Evolutionary conservation across 306 rosid species (phyloP), one percentile per base, ranked within the genome.

Genomic region (Vigna reflexopilosa): DNA sequence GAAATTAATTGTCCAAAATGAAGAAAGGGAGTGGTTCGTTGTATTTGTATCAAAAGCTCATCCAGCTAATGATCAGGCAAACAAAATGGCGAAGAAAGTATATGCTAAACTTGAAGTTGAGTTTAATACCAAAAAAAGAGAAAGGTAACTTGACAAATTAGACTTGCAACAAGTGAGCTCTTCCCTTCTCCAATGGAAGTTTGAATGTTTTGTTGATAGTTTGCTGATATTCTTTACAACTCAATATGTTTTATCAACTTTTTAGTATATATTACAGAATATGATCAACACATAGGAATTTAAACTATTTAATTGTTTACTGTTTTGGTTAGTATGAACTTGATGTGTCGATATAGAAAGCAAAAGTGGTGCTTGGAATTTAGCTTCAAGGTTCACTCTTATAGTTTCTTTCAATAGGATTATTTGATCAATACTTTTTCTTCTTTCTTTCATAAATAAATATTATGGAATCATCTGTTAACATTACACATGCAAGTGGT

Each of bases 11-110:
- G 92, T 87, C 86, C 99, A 95, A 88, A 96, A 93, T 93, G 99
- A 96, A 22, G 99, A 96, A 77, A 88, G 91, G 77, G 99, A 95
- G 78, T 95, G 99, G 99, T 96, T 96, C 83, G 90, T 96, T 79
- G 93, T 96, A 79, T 96, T 82, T 50, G 98, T 96, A 78, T 93
- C 98, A 78, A 93, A 87, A 89, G 99, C 94, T 61, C 91, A 81
- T 80, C 93, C 98, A 69, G 90, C 85, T 81, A 91, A 91, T 84
- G 99, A 96, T 73, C 96, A 91, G 64, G 97, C 97, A 59, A 88
- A 73, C 83, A 93, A 90, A 87, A 76, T 79, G 90, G 93, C 98
- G 1, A 96, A 90, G 86, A 96, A 86, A 86, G 98, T 96, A 82
- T 91, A 90, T 86, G 90, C 98, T 81, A 96, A 79, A 88, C 85